A percentile compares a stretch with the other conserved stretches of the same genome.
phyloP scores from a whole-genome alignment of 2,329 filamentous ascomycete species.

The Apiospora aurea region DNA sequence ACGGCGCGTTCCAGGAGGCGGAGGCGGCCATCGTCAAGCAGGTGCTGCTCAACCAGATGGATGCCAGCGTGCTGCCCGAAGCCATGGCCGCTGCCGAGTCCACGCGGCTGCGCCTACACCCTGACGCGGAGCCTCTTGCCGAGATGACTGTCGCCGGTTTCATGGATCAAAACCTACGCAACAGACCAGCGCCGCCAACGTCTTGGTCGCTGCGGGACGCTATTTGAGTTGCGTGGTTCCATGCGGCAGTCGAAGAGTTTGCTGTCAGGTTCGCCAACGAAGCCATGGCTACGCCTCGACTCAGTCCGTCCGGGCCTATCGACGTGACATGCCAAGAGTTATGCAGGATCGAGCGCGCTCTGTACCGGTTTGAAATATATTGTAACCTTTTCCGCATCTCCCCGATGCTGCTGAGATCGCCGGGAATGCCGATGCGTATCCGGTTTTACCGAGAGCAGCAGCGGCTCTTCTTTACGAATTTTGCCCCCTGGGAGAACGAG shows the following conservation, averaged over 20 bases:
- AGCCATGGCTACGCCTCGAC: background rate
- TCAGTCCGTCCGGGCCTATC: background rate
- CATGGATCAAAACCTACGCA: background rate
- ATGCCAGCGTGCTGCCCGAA: slow-evolving; percentile 24
- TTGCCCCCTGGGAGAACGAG: slow-evolving; percentile 19
- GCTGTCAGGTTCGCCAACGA: background rate
- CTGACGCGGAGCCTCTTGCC: background rate
- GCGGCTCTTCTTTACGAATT: slow-evolving; percentile 11
- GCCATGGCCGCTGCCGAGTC: slow-evolving; percentile 24
- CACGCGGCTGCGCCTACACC: background rate
- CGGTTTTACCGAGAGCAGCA: background rate
- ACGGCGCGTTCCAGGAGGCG: slow-evolving; percentile 6
- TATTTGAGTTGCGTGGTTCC: slow-evolving; percentile 1
- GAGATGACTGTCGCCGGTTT: background rate
- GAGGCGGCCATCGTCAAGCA: slow-evolving; percentile 12
- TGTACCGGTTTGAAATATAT: background rate
- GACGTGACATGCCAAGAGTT: background rate
- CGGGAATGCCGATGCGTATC: background rate
- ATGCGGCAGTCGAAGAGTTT: background rate
- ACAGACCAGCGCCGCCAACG: background rate
- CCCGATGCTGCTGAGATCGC: background rate
- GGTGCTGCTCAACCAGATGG: slow-evolving; percentile 27
- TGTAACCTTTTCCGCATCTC: background rate
- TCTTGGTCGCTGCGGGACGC: slow-evolving; percentile 20
- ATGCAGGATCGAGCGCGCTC: background rate